Conservation (phyloP, 2,329 filamentous ascomycete genomes). For the Blastomyces parvus region DNA sequence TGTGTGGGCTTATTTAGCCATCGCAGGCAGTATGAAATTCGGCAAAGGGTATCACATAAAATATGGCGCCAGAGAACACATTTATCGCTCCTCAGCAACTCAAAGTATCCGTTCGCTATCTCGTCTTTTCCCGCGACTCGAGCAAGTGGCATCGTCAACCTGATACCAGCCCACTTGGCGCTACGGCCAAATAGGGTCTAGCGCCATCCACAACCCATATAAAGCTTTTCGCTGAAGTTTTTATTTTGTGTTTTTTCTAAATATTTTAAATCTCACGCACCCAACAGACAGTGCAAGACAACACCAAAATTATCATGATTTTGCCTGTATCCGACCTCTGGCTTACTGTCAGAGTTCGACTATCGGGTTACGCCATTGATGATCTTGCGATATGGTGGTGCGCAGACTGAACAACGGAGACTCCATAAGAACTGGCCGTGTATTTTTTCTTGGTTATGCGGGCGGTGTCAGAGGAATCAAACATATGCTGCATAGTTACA, state of each 20-base stretch:
- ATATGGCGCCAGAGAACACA: background rate
- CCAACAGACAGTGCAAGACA: slow-evolving; percentile 82
- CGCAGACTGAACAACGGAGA: slow-evolving; percentile 47
- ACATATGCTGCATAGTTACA: slow-evolving; percentile 42
- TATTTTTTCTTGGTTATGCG: slow-evolving; percentile 54
- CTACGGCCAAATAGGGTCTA: slow-evolving; percentile 13
- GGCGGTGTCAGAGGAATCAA: slow-evolving; percentile 76
- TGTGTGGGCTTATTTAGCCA: slow-evolving; percentile 4
- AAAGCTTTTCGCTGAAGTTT: slow-evolving; percentile 16
- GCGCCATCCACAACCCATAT: slow-evolving; percentile 16
- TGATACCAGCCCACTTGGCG: background rate
- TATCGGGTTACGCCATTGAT: slow-evolving; percentile 52
- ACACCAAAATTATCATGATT: slow-evolving; percentile 37
- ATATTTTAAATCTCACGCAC: slow-evolving; percentile 51
- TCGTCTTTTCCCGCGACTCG: background rate
- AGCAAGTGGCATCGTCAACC: background rate
- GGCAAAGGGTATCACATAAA: background rate
- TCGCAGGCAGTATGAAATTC: background rate
- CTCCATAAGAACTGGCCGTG: slow-evolving; percentile 67
- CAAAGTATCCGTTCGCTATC: background rate
- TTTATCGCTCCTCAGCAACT: background rate
- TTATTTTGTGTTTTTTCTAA: slow-evolving; percentile 33
- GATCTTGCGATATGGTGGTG: slow-evolving; percentile 53
- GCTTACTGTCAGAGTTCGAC: slow-evolving; percentile 59
- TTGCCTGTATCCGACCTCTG: slow-evolving; percentile 42